A percentile compares a stretch with the other conserved stretches of the same genome.
Conservation (phyloP, 208 protist species). For the Novymonas esmeraldas region DNA sequence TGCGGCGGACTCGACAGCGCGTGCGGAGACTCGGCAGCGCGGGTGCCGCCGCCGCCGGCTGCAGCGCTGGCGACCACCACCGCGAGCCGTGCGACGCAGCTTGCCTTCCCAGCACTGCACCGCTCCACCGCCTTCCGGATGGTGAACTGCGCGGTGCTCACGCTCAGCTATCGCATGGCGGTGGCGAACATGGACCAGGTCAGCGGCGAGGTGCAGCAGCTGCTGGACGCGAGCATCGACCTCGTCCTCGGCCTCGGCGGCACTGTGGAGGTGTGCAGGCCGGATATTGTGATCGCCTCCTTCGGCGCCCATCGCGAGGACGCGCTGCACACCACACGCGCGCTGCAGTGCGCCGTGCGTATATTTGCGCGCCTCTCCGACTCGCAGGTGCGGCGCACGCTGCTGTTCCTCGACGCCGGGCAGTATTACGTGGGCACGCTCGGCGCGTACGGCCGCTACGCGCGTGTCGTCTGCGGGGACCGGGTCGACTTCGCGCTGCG, state of each 20-base stretch:
- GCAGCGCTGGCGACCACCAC: no score
- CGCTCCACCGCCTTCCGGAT: slow-evolving; percentile 34
- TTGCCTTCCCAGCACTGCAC: slow-evolving; percentile 17
- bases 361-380: slow-evolving; percentile 8
- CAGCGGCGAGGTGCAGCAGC: slow-evolving; percentile 23
- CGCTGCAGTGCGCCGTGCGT: slow-evolving; percentile 46
- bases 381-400: slow-evolving; percentile 8
- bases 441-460: slow-evolving; percentile 47
- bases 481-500: slow-evolving; percentile 41
- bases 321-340: slow-evolving; percentile 30
- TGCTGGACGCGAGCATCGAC: slow-evolving; percentile 36
- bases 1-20: no score
- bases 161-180: slow-evolving; percentile 34
- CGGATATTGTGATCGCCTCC: slow-evolving; percentile 48
- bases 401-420: slow-evolving; percentile 49
- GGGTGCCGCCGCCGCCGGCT: no score
- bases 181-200: slow-evolving; percentile 30
- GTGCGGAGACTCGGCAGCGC: no score
- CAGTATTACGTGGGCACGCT: slow-evolving; percentile 65
- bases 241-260: slow-evolving; percentile 30
- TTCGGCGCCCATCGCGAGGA: slow-evolving; percentile 57
- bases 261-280: slow-evolving; percentile 53
- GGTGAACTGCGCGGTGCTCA: slow-evolving; percentile 39
- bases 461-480: slow-evolving; percentile 47
- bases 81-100: background rate